A percentile compares a stretch with the other conserved stretches of the same genome.
These are phyloP conservation scores for Acacia crassicarpa DNA, from an alignment of 306 rosid species.

Conservation along the genomic window DNA sequence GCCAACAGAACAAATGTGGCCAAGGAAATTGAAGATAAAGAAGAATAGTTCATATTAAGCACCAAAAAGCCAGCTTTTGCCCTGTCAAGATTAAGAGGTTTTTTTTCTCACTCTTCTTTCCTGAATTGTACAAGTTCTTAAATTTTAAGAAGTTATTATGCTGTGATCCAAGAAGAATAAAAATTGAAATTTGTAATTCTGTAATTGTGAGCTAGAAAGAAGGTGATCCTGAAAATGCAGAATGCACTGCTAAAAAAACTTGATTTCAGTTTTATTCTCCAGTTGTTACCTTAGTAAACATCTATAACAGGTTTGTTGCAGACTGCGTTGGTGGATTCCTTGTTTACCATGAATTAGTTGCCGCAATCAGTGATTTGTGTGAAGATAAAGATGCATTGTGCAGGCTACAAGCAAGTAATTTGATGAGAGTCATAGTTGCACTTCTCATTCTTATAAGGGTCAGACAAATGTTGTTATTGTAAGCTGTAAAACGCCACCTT, in stretches of 20 bases:
- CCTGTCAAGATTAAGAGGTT: constrained; percentile 51
- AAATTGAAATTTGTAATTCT: not conserved
- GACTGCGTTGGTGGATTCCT: constrained; percentile 24
- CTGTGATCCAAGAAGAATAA: not conserved
- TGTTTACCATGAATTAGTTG: constrained; percentile 35
- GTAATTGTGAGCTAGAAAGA: not conserved
- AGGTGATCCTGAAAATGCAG: constrained; percentile 8
- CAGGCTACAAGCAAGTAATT: too few species aligned
- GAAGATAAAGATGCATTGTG: constrained; percentile 31
- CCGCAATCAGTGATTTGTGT: constrained; percentile 27
- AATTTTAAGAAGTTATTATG: constrained; percentile 10
- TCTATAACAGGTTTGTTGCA: constrained; percentile 38
- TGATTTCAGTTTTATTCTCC: constrained; percentile 17
- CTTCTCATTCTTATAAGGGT: too few species aligned
- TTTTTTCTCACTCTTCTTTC: constrained; percentile 30
- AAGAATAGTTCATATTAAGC: constrained; percentile 30
- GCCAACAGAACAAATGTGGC: constrained; percentile 27
- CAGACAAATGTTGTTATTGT: constrained; percentile 42
- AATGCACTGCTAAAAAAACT: not conserved
- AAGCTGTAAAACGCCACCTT: constrained; percentile 30
- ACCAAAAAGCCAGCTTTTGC: constrained; percentile 37
- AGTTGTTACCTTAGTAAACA: constrained; percentile 11
- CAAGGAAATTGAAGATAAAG: constrained; percentile 34
- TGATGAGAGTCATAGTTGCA: too few species aligned
- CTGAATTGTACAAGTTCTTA: not conserved